A percentile compares a stretch with the other conserved stretches of the same genome.
These are phyloP conservation scores for Thelonectria blattea DNA, from an alignment of 2,329 filamentous ascomycete genomes.

Conservation along the genomic window DNA sequence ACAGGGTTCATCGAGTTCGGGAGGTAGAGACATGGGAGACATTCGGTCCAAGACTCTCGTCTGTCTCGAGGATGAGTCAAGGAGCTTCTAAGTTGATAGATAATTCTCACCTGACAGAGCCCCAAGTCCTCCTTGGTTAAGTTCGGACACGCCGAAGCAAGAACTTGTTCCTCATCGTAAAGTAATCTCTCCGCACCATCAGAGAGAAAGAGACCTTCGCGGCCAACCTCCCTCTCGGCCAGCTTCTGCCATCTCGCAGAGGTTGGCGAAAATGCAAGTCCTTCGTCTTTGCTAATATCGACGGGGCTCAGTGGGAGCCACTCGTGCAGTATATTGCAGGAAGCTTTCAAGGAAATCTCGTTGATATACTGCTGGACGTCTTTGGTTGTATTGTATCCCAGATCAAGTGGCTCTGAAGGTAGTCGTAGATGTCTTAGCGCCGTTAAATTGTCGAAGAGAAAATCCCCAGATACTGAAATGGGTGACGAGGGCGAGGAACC, in stretches of 20 bases:
- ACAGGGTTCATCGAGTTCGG: constrained; percentile 25
- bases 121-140: constrained; percentile 16
- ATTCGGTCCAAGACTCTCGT: constrained; percentile 24
- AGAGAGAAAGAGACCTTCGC: constrained; percentile 24
- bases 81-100: not conserved
- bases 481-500: not conserved
- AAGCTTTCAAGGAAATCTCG: constrained; percentile 25
- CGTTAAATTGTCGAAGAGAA: constrained; percentile 2
- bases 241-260: constrained; percentile 32
- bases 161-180: not conserved
- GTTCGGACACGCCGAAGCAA: not conserved
- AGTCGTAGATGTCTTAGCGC: constrained; percentile 24
- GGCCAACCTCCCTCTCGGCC: constrained; percentile 37
- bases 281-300: constrained; percentile 35
- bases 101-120: constrained; percentile 10
- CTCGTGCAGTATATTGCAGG: constrained; percentile 29
- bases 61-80: constrained; percentile 1
- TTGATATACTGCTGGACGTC: constrained; percentile 34
- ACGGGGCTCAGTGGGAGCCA: constrained; percentile 42
- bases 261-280: constrained; percentile 35
- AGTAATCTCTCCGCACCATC: not conserved
- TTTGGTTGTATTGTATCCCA: constrained; percentile 27
- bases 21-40: constrained; percentile 39
- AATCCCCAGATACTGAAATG: not conserved
- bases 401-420: constrained; percentile 34